phyloP scores from a whole-genome alignment of 2,329 filamentous ascomycete species.

The Claviceps arundinis region DNA sequence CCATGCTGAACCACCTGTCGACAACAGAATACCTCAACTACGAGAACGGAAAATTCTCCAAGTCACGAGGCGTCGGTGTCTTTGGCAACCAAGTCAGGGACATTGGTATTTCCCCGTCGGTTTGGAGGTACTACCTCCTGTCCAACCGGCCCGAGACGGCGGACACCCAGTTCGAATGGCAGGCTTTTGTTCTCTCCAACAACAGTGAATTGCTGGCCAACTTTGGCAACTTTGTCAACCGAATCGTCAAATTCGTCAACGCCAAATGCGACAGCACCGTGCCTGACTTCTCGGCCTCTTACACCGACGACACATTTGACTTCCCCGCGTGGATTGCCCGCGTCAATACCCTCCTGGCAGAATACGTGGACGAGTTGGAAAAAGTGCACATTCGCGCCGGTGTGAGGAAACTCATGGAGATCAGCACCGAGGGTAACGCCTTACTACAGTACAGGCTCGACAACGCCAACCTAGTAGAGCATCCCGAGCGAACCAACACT shows the following conservation, averaged over 20 bases:
- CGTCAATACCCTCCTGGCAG: slow-evolving; percentile 46
- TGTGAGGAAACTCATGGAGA: slow-evolving; percentile 49
- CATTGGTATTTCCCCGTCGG: slow-evolving; percentile 69
- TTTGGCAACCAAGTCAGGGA: slow-evolving; percentile 84
- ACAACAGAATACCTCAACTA: slow-evolving; percentile 83
- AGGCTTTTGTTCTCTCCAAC: slow-evolving; percentile 67
- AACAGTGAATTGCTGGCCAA: slow-evolving; percentile 79
- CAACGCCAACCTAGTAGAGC: slow-evolving; percentile 39
- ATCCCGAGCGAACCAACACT: slow-evolving; percentile 39
- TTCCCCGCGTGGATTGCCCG: slow-evolving; percentile 11
- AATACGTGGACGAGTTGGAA: slow-evolving; percentile 57
- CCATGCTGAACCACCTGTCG: slow-evolving; percentile 74
- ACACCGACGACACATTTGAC: slow-evolving; percentile 41
- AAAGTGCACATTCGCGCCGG: slow-evolving; percentile 57
- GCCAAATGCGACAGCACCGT: slow-evolving; percentile 60
- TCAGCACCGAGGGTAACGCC: slow-evolving; percentile 45
- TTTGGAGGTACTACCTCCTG: slow-evolving; percentile 90
- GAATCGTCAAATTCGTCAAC: slow-evolving; percentile 63
- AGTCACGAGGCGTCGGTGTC: slow-evolving; percentile 78
- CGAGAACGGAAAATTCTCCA: slow-evolving; percentile 83
- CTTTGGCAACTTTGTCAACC: slow-evolving; percentile 62
- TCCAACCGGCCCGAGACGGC: slow-evolving; percentile 73
- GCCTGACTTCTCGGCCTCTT: slow-evolving; percentile 44
- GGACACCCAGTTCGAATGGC: slow-evolving; percentile 86
- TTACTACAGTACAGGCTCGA: slow-evolving; percentile 40